phyloP scores from a whole-genome alignment of 2,329 filamentous ascomycete species.

The Fusarium citri region DNA sequence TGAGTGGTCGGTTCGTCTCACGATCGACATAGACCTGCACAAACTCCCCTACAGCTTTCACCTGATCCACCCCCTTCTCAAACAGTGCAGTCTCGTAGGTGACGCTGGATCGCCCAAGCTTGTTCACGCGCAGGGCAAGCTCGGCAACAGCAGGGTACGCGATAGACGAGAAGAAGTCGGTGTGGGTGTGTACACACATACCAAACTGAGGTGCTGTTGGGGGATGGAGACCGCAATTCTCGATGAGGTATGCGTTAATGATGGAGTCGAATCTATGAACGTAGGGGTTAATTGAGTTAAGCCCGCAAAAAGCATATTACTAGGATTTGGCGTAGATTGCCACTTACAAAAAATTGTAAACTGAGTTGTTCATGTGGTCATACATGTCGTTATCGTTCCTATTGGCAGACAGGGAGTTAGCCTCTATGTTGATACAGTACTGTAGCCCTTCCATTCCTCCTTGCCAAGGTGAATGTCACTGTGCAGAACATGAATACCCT shows the following conservation, averaged over 20 bases:
- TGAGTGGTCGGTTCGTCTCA: slow-evolving; percentile 73
- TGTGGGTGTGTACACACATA: slow-evolving; percentile 86
- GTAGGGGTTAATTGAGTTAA: background rate
- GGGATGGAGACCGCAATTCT: slow-evolving; percentile 79
- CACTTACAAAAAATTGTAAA: slow-evolving; percentile 81
- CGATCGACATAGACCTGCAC: slow-evolving; percentile 91
- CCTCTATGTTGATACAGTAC: background rate
- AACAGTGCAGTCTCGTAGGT: slow-evolving; percentile 93
- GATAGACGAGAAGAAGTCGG: slow-evolving; percentile 85
- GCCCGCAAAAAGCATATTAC: background rate
- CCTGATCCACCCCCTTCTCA: slow-evolving; percentile 75
- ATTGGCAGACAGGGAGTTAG: slow-evolving; percentile 32
- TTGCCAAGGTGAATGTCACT: slow-evolving; percentile 6
- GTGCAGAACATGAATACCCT: slow-evolving; percentile 14
- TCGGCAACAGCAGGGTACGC: slow-evolving; percentile 86
- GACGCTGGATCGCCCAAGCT: slow-evolving; percentile 86
- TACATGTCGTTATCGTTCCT: slow-evolving; percentile 98
- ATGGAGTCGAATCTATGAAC: slow-evolving; percentile 80
- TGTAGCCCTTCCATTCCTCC: slow-evolving; percentile 16
- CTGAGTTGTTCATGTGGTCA: slow-evolving; percentile 89
- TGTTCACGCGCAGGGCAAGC: slow-evolving; percentile 83
- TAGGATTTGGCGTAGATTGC: background rate
- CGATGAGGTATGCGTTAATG: slow-evolving; percentile 88
- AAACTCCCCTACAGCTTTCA: slow-evolving; percentile 85
- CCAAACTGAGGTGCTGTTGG: slow-evolving; percentile 78